Base-by-base conservation (phyloP, 2,329 filamentous ascomycete genomes). In the Apiospora phragmitis region DNA sequence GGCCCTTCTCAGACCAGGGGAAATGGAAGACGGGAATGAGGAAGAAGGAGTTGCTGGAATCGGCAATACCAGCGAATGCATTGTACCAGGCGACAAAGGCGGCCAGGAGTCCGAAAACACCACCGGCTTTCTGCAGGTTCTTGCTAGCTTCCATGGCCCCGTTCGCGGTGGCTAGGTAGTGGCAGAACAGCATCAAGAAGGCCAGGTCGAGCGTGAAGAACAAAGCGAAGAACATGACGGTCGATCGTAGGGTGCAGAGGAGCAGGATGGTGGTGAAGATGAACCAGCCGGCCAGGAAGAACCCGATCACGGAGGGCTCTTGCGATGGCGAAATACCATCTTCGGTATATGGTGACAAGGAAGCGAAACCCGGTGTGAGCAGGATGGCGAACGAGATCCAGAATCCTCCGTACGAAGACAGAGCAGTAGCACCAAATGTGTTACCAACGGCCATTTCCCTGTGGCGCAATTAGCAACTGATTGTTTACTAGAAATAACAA, bases 1-100 rank as follows among this genome's bases (percentile, higher is more conserved):
- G 89, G 69, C 90, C 93, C 83, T 92, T 92, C 77, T 93, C 92
- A 47, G 93, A 95, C 95, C 95, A 98, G 69, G 95, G 95, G 87
- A 98, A 97, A 87, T 97, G 94, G 77, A 93, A 91, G 73, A 98
- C 94, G 68, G 95, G 95, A 73, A 97, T 90, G 81, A 96, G 87
- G 87, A 97, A 96, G 90, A 97, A 97, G 38, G 89, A 91, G 83
- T 91, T 91, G 86, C 94, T 96, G 77, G 84, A 86, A 76, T 96
- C 93, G 72, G 92, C 91, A 71, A 96, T 89, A 89, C 93, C 93
- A 68, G 93, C 93, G 72, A 95, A 86, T 47, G 94, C 93, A 77
- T 94, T 94, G 83, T 95, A 97, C 94, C 94, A 97, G 4, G 94
- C 93, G 70, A 93, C 79, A 79, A 97, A 96, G 0, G 93, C 92